A percentile compares a stretch with the other conserved stretches of the same genome.
phyloP scores from a whole-genome alignment of 2,329 filamentous ascomycete genomes.

The Chaetoscypha palmicola region DNA sequence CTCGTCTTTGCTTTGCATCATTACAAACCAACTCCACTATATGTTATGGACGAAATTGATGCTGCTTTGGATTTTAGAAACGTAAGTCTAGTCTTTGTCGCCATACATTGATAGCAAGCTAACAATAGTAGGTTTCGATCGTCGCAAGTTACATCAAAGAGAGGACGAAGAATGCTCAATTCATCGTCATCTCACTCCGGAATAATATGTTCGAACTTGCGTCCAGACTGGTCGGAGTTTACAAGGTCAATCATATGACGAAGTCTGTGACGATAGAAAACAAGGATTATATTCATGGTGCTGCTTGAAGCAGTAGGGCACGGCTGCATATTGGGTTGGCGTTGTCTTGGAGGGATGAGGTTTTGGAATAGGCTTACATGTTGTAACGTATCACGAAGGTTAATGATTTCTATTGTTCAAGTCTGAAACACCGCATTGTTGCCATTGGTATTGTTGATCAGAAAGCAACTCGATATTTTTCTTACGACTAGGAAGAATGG shows the following conservation, averaged over 20 bases:
- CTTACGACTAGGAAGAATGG: no score
- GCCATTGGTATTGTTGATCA: not conserved
- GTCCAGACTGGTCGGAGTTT: constrained; percentile 89
- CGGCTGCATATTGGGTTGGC: constrained; percentile 6
- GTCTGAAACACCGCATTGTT: not conserved
- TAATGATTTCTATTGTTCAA: constrained; percentile 10
- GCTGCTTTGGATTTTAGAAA: constrained; percentile 96
- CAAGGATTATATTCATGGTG: constrained; percentile 55
- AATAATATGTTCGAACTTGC: constrained; percentile 99
- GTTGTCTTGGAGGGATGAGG: not conserved
- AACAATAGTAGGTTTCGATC: constrained; percentile 67
- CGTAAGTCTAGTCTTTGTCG: constrained; percentile 49
- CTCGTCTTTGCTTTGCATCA: constrained; percentile 97
- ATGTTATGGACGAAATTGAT: constrained; percentile 99
- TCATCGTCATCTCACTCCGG: constrained; percentile 93
- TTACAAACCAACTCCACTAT: constrained; percentile 94
- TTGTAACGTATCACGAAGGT: constrained; percentile 15
- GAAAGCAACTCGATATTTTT: not conserved
- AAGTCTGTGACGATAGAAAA: constrained; percentile 90
- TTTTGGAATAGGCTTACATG: constrained; percentile 1
- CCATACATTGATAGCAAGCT: constrained; percentile 1
- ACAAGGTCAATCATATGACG: constrained; percentile 99
- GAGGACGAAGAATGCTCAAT: constrained; percentile 97
- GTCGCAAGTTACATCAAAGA: constrained; percentile 99
- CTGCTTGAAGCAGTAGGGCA: constrained; percentile 4